Evolutionary conservation across 179 eudicot genomes (phyloP).

Genomic region (Spinacia oleracea): DNA sequence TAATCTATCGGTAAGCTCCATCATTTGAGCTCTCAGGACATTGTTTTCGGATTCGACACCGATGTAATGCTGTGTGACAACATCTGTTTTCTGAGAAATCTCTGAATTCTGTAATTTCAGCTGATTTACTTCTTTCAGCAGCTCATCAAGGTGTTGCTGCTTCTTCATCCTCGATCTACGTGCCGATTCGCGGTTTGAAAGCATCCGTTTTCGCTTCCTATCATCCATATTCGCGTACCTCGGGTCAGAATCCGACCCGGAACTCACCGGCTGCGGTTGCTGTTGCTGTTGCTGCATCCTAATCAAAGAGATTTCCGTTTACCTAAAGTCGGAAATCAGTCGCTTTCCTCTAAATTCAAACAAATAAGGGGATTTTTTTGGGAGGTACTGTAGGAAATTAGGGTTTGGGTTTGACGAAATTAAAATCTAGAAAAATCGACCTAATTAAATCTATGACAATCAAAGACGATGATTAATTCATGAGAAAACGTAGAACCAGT

Average conservation of each 20-base stretch:
- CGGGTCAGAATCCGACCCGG: constrained; percentile 57
- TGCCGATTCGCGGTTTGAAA: constrained; percentile 83
- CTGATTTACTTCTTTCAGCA: constrained; percentile 43
- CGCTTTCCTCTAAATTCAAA: background rate
- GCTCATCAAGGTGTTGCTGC: constrained; percentile 65
- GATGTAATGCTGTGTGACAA: constrained; percentile 33
- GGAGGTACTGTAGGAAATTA: background rate
- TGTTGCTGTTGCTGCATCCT: constrained; percentile 32
- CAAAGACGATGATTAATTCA: constrained; percentile 37
- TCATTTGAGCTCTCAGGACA: constrained; percentile 63
- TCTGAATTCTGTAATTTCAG: constrained; percentile 46
- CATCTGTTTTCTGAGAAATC: constrained; percentile 41
- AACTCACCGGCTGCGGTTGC: constrained; percentile 44
- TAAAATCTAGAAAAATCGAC: background rate
- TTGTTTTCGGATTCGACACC: constrained; percentile 57
- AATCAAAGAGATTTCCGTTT: background rate
- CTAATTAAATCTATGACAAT: background rate
- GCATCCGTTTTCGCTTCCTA: constrained; percentile 75
- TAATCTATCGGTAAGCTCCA: constrained; percentile 67
- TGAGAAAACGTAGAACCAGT: constrained; percentile 82
- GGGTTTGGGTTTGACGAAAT: constrained; percentile 11
- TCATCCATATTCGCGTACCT: constrained; percentile 52
- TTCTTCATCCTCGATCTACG: constrained; percentile 79
- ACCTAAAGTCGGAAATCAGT: constrained; percentile 6
- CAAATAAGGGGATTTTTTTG: background rate